These are phyloP conservation scores for Pseudoneurospora amorphoporcata DNA, from an alignment of 495 filamentous ascomycete species.

Conservation along the genomic window DNA sequence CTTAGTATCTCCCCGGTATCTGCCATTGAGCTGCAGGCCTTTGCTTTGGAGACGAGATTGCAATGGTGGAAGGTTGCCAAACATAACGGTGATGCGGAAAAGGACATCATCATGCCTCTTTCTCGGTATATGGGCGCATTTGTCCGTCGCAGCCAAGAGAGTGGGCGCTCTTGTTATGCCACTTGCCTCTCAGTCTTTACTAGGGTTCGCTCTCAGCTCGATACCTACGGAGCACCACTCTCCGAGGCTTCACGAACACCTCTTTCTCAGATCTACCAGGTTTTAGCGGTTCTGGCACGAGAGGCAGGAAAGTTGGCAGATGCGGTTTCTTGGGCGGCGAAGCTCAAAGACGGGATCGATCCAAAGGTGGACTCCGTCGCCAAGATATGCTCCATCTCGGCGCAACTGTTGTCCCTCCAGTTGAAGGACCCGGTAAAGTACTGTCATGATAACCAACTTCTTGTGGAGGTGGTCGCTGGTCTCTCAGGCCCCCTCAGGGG, in stretches of 20 bases:
- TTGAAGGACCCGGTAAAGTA: slow-evolving; percentile 26
- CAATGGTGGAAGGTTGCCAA: slow-evolving; percentile 61
- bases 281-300: slow-evolving; percentile 29
- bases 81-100: slow-evolving; percentile 57
- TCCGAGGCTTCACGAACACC: slow-evolving; percentile 20
- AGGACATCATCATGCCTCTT: slow-evolving; percentile 62
- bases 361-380: slow-evolving; percentile 31
- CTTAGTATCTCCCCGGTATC: slow-evolving; percentile 48
- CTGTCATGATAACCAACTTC: slow-evolving; percentile 24
- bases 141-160: slow-evolving; percentile 39
- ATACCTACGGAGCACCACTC: slow-evolving; percentile 11
- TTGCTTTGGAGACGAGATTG: slow-evolving; percentile 56
- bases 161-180: slow-evolving; percentile 33
- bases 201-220: slow-evolving; percentile 18
- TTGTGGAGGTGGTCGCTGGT: slow-evolving; percentile 41
- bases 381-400: slow-evolving; percentile 30
- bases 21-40: slow-evolving; percentile 52
- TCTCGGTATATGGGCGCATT: slow-evolving; percentile 54
- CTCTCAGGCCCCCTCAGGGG: slow-evolving; percentile 52
- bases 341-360: slow-evolving; percentile 23
- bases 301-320: slow-evolving; percentile 34
- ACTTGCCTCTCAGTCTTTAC: slow-evolving; percentile 12
- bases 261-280: slow-evolving; percentile 30
- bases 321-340: slow-evolving; percentile 39
- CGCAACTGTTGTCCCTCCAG: slow-evolving; percentile 35